Evolutionary conservation across 495 filamentous ascomycete genomes (phyloP), one percentile per base, ranked within the genome.

Genomic region (Durotheca rogersii): DNA sequence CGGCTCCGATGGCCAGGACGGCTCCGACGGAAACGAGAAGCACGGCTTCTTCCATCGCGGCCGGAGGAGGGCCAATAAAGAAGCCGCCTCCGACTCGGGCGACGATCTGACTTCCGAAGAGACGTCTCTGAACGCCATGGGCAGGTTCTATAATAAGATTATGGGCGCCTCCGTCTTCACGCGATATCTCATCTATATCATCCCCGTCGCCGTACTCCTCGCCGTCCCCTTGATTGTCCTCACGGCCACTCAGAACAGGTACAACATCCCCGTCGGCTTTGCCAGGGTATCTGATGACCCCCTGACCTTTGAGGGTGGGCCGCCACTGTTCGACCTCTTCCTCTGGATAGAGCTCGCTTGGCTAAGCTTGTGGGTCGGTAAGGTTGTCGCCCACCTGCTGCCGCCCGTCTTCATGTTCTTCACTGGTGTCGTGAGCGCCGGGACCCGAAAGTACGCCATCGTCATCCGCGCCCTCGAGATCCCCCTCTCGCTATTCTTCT

Each of bases 311-410:
- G 83, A 77, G 1, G 79, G 80, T 6, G 86, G 91, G 0, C 73
- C 81, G 19, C 68, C 52, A 10, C 74, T 93, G 20, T 79, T 86
- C 43, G 81, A 82, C 75, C 85, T 98, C 56, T 97, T 92, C 61
- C 72, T 84, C 19, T 98, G 93, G 93, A 79, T 98, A 56, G 89
- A 95, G 67, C 78, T 95, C 45, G 81, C 94, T 19, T 96, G 91
- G 92, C 72, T 91, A 31, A 80, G 83, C 45, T 74, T 97, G 41
- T 98, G 93, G 93, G 79, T 81, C 16, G 85, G 83, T 33, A 98
- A 98, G 71, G 65, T 95, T 25, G 74, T 87, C 17, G 87, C 91
- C 6, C 85, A 88, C 63, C 69, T 83, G 19, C 67, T 95, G n/a
- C 92, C 93, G 0, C 74, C 66, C 14, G 51, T 96, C 19, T 96